A percentile compares a stretch with the other conserved stretches of the same genome.
phyloP scores from a whole-genome alignment of 768 basidiomycete genomes.

The Kwoniella sp. region DNA sequence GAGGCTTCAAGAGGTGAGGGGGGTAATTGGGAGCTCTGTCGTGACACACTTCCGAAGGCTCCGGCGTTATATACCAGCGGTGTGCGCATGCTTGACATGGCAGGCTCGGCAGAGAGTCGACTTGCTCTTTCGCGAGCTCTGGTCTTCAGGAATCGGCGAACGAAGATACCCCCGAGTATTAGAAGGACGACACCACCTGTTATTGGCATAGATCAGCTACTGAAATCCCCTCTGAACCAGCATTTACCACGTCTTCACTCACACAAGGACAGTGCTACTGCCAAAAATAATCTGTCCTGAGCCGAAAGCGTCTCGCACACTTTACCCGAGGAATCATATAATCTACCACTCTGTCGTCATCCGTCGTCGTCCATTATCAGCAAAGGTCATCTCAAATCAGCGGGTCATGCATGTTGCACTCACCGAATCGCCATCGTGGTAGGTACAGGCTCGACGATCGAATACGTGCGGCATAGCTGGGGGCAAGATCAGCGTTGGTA shows the following conservation, averaged over 20 bases:
- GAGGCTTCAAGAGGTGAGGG: slow-evolving; percentile 14
- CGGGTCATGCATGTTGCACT: too few relatives aligned
- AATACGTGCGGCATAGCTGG: slow-evolving; percentile 3
- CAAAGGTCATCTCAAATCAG: too few relatives aligned
- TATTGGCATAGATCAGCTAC: too few relatives aligned
- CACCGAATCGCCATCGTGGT: slow-evolving; percentile 24
- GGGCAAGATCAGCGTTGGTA: slow-evolving; percentile 3
- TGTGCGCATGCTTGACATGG: slow-evolving; percentile 30
- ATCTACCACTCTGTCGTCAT: slow-evolving; percentile 22
- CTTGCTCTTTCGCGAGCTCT: slow-evolving; percentile 9
- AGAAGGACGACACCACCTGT: slow-evolving; percentile 24
- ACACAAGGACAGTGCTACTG: slow-evolving; percentile 29
- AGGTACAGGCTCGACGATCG: slow-evolving; percentile 22
- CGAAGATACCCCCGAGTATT: slow-evolving; percentile 19
- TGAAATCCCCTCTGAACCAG: too few relatives aligned
- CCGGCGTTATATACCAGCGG: slow-evolving; percentile 19
- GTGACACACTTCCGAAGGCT: slow-evolving; percentile 12
- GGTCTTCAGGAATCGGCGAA: neutral
- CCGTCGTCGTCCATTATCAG: neutral
- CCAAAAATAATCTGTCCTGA: slow-evolving; percentile 34
- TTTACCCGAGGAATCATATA: slow-evolving; percentile 34
- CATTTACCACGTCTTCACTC: slow-evolving; percentile 6
- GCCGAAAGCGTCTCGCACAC: slow-evolving; percentile 23
- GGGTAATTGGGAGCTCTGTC: slow-evolving; percentile 8
- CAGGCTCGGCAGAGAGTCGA: slow-evolving; percentile 12